phyloP scores from a whole-genome alignment of 148 eudicot species.

The Polygonum aviculare region DNA sequence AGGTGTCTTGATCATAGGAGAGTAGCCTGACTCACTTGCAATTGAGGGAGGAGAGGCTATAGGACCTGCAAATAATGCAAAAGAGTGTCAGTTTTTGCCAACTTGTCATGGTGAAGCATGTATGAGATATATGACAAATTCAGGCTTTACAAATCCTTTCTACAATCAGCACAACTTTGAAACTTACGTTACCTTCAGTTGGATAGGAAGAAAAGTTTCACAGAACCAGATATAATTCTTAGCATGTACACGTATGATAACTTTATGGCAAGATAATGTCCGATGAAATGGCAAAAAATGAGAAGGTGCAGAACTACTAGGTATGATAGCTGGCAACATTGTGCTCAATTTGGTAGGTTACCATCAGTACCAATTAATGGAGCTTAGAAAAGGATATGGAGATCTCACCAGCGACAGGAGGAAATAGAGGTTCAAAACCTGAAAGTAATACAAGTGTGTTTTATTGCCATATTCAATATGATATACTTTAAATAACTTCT shows the following conservation, averaged over 20 bases:
- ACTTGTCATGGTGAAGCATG: not conserved
- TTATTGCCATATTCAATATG: not conserved
- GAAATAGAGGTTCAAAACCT: not conserved
- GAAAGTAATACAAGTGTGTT: not conserved
- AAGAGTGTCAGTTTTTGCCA: not conserved
- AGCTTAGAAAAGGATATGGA: not conserved
- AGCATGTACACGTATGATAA: not conserved
- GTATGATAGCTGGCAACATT: not conserved
- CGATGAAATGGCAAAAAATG: not conserved
- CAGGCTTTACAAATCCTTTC: not conserved
- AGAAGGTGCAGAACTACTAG: not conserved
- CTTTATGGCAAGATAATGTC: not conserved
- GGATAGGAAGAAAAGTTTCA: not conserved
- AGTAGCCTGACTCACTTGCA: not conserved
- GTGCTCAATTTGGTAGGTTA: not conserved
- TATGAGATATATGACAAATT: not conserved
- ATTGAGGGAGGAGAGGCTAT: conserved; percentile 2
- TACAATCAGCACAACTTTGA: not conserved
- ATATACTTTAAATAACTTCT: not conserved
- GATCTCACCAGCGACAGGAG: not conserved
- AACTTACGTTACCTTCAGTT: not conserved
- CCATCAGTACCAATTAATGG: not conserved
- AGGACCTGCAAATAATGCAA: not conserved
- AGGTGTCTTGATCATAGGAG: not conserved
- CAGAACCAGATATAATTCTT: not conserved